Conservation (phyloP, 495 filamentous ascomycete species). For the Hypomontagnella monticulosa region DNA sequence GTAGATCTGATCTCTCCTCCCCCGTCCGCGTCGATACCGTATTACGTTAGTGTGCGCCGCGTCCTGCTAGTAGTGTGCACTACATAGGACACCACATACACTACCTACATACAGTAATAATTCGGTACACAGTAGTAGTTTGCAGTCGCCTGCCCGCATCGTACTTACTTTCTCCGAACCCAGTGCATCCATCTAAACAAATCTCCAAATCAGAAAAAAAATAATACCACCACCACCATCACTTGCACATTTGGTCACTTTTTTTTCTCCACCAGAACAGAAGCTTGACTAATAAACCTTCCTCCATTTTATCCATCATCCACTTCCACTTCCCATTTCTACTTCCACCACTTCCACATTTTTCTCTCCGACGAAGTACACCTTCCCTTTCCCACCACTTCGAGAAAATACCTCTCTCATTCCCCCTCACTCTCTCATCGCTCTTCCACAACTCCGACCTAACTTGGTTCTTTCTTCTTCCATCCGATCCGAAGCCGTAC, state of each 20-base stretch:
- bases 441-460: constrained; percentile 4
- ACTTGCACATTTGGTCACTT: background rate
- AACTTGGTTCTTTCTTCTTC: constrained; percentile 23
- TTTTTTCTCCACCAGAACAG: no score
- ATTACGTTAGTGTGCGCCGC: constrained; percentile 26
- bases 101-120: background rate
- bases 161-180: constrained; percentile 40
- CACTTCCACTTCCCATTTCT: constrained; percentile 7
- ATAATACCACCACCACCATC: background rate
- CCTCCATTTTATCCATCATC: constrained; percentile 36
- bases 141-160: constrained; percentile 17
- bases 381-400: constrained; percentile 4
- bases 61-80: background rate
- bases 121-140: background rate
- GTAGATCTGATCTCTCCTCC: constrained; percentile 3
- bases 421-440: constrained; percentile 3
- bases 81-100: background rate
- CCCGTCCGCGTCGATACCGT: constrained; percentile 6
- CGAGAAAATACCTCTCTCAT: constrained; percentile 6
- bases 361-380: constrained; percentile 13
- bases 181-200: constrained; percentile 25
- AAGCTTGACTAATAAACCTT: constrained; percentile 33
- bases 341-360: background rate
- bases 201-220: constrained; percentile 37
- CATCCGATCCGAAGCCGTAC: constrained; percentile 6